Evolutionary conservation across 1,284 basidiomycete species (phyloP).

Genomic region (Heterobasidion occidentale): DNA sequence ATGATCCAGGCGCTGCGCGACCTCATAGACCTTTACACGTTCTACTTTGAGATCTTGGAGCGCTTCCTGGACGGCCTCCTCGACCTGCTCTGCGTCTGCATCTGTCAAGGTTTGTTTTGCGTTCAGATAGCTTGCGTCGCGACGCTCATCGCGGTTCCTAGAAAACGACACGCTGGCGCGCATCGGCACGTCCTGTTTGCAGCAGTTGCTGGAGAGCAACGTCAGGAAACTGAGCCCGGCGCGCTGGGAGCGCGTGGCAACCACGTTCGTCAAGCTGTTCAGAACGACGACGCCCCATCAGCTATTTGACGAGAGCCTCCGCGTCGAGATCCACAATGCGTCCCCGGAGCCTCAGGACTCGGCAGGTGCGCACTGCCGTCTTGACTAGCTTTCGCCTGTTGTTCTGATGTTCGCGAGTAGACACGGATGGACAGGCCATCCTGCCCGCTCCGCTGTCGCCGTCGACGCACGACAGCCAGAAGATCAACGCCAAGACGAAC

Average conservation of each 20-base stretch:
- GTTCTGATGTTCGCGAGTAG: constrained; percentile 25
- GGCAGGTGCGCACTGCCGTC: constrained; percentile 28
- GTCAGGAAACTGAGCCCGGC: constrained; percentile 79
- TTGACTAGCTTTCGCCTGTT: neutral
- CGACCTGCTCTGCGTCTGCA: constrained; percentile 93
- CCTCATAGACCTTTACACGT: constrained; percentile 93
- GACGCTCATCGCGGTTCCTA: constrained; percentile 23
- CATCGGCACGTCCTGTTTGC: constrained; percentile 96
- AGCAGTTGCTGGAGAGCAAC: constrained; percentile 93
- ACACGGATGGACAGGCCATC: constrained; percentile 60
- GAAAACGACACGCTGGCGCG: constrained; percentile 98
- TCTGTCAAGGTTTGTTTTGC: constrained; percentile 84
- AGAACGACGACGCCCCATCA: constrained; percentile 97
- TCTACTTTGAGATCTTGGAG: constrained; percentile 91
- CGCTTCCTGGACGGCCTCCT: constrained; percentile 86
- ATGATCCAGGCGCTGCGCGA: constrained; percentile 98
- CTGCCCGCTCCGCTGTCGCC: constrained; percentile 77
- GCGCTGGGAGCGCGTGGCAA: constrained; percentile 90
- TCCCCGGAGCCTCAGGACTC: constrained; percentile 49
- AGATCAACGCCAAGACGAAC: constrained; percentile 40
- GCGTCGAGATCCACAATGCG: constrained; percentile 69
- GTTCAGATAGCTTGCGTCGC: neutral
- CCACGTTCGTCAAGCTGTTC: constrained; percentile 94
- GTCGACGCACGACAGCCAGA: constrained; percentile 39
- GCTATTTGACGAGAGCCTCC: constrained; percentile 86